phyloP scores from a whole-genome alignment of 2,329 filamentous ascomycete genomes.

The Fusarium xyrophilum region DNA sequence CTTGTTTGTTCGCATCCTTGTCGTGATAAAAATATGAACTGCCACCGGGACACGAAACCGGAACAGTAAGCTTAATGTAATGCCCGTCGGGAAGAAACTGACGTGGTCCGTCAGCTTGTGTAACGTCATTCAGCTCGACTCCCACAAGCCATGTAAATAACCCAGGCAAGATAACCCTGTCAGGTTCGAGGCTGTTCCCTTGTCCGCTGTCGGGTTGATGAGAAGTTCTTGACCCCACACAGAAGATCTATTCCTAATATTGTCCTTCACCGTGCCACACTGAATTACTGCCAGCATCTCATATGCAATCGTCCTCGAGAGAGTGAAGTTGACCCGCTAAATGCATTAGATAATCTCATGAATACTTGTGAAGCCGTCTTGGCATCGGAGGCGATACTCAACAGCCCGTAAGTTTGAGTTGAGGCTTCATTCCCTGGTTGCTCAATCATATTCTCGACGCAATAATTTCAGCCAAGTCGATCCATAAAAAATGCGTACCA shows the following conservation, averaged over 20 bases:
- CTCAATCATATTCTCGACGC: too few relatives aligned
- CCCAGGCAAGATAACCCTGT: not conserved
- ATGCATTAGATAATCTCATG: not conserved
- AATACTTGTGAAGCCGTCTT: not conserved
- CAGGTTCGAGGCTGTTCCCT: not conserved
- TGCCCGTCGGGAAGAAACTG: conserved; percentile 1
- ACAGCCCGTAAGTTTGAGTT: not conserved
- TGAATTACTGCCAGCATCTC: conserved; percentile 1
- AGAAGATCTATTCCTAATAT: conserved; percentile 12
- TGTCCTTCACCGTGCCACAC: not conserved
- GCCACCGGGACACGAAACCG: not conserved
- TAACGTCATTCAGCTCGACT: conserved; percentile 1
- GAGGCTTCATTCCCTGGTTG: not conserved
- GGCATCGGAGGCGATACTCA: not conserved
- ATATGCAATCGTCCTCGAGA: conserved; percentile 3
- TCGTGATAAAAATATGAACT: not conserved
- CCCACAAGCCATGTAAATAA: not conserved
- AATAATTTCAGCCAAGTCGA: not conserved
- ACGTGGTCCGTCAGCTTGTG: conserved; percentile 2
- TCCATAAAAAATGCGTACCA: rapidly evolving
- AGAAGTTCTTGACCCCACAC: not conserved
- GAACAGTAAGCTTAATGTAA: not conserved
- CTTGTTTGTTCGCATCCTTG: not conserved
- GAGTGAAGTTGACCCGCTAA: not conserved
- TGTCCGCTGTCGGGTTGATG: not conserved